A percentile compares a stretch with the other conserved stretches of the same genome.
Conservation (phyloP, 108 stramenopile species). For the Nitzschia sp. region DNA sequence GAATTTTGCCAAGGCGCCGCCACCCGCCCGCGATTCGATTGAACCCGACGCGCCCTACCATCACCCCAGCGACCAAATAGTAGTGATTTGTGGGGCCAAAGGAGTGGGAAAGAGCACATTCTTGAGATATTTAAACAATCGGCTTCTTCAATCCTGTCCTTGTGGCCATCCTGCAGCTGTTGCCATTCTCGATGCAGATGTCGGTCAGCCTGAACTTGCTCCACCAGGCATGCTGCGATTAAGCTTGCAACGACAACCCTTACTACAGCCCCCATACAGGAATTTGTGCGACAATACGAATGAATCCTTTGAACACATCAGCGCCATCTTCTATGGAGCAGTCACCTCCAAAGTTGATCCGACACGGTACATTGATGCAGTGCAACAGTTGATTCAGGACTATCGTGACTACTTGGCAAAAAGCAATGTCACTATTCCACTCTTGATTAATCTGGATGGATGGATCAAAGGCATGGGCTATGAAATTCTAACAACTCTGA, state of each 20-base stretch:
- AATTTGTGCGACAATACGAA: conserved; percentile 20
- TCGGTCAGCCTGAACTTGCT: conserved; percentile 90
- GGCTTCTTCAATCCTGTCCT: conserved; percentile 45
- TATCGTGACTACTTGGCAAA: conserved; percentile 31
- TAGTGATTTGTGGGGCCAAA: conserved; percentile 86
- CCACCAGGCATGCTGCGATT: conserved; percentile 85
- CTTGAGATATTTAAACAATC: conserved; percentile 82
- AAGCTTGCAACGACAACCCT: conserved; percentile 61
- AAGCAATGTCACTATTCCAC: conserved; percentile 37
- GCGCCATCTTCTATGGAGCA: conserved; percentile 75
- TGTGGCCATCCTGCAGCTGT: conserved; percentile 33
- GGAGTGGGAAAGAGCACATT: conserved; percentile 91
- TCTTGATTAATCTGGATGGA: conserved; percentile 92
- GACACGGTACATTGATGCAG: conserved; percentile 59
- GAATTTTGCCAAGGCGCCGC: background rate
- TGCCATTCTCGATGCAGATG: conserved; percentile 87
- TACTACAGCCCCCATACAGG: conserved; percentile 79
- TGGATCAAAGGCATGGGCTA: conserved; percentile 92
- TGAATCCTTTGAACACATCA: conserved; percentile 7
- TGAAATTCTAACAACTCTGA: conserved; percentile 76
- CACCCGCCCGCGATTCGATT: conserved; percentile 10
- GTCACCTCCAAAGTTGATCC: conserved; percentile 81
- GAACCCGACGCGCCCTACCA: conserved; percentile 13
- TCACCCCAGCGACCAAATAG: background rate
- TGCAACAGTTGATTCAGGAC: conserved; percentile 46